Evolutionary conservation across 2,329 filamentous ascomycete genomes (phyloP), one percentile per base, ranked within the genome.

Genomic region (Exophiala sideris): DNA sequence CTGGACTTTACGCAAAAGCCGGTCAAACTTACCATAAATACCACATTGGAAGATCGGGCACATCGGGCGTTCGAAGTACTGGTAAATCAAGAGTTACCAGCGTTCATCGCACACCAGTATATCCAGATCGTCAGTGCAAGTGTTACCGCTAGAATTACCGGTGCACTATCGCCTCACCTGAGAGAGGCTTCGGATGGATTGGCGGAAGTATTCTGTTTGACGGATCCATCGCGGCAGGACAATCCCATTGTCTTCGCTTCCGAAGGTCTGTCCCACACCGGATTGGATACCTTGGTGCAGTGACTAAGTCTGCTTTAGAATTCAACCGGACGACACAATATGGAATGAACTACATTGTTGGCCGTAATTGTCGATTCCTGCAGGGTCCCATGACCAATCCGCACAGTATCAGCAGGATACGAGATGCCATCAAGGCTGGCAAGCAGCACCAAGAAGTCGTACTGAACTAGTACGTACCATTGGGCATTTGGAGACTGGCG

Each of bases 241-340:
- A 89, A 90, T 65, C 88, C 87, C 0, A 88, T 91, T 56, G 82
- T 90, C 1, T 89, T 90, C 68, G 85, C 86, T 5, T 89, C 86
- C 3, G 84, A 89, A 76, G 85, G 85, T 87, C 66, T 21, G 70
- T 49, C 47, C 10, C 24, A 40, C 21, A 32, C 8, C 18, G 12
- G 6, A 20, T 10, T 18, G 16, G 8, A 2, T 32, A 35, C 41
- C 20, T 1, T 41, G 12, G 14, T 14, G 10, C 16, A 7, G 6
- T 29, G 16, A 16, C 57, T 57, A 32, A 61, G 40, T 52, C 11
- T 12, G 24, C 20, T 18, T 18, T 54, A 87, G 86, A 88, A 68
- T 91, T 89, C 62, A 81, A 88, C 62, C 78, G 81, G 45, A 88
- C 85, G 3, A 90, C 86, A 0, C 85, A 90, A 60, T 91, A 90